Evolutionary conservation across 2,329 filamentous ascomycete genomes (phyloP), one percentile per base, ranked within the genome.

Genomic region (Aspergillus fumigatiaffinis): DNA sequence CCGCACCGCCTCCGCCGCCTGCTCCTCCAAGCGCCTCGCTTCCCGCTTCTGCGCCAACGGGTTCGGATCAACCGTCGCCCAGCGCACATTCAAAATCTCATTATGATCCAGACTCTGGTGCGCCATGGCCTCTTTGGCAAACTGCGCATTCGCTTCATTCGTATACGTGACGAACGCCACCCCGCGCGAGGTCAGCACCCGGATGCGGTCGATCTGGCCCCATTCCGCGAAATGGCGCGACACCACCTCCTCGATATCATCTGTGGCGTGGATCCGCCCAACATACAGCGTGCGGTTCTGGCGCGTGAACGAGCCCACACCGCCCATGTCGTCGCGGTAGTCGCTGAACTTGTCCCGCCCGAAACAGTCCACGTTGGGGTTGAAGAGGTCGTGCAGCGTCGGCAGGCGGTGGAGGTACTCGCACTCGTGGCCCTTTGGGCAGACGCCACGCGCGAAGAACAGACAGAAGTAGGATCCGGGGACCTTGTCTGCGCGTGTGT

Each of bases 271-370:
- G 73, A 99, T 97, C 50, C 92, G 82, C 4, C 94, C 94, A 0
- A 97, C 85, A 68, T 99, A 99, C 5, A 99, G 80, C 1, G 94
- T 99, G 32, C 94, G 83, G 71, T 99, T 99, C 70, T 96, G 90
- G 23, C 94, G 84, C 85, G 92, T 88, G 70, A 99, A 99, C 60
- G 86, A 91, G 26, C 94, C 94, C 2, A 97, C 92, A 63, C 95
- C 95, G 53, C 93, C 92, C 94, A 99, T 97, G 73, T 97, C 93
- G 72, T 97, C 93, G 68, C 92, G 82, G 76, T 97, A 97, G 70
- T 96, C 93, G 61, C 85, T 88, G 69, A 91, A 90, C 78, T 96
- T 96, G 80, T 97, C 93, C 57, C 93, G 84, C 1, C 91, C 91
- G 69, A 99, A 99, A 70, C 92, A 96, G 77, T 99, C 94, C 21